Evolutionary conservation across 345 rosid genomes (phyloP), one percentile per base, ranked within the genome.

Genomic region (Aquilaria malaccensis): DNA sequence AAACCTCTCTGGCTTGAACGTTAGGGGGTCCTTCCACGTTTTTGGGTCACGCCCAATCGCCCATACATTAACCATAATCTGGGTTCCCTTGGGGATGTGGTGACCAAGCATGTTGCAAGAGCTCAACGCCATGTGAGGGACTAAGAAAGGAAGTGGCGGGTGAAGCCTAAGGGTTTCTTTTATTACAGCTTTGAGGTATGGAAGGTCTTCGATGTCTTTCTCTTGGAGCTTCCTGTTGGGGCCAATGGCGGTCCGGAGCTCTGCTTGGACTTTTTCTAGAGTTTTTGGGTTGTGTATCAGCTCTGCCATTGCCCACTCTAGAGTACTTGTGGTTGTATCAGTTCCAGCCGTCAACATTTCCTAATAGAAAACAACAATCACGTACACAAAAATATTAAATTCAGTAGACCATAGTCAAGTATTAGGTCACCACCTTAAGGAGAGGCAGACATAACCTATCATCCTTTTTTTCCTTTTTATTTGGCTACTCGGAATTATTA

Each of bases 291-390:
- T 79, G 58, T 59, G 82, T 12, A 88, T 70, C 13, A 91, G 94
- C 63, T 88, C 97, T 0, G 94, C 80, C 84, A 91, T 77, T 50
- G 97, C 91, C 97, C 97, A 91, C 67, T 88, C 96, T 55, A 91
- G 69, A 1, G 94, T 88, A 79, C 93, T 85, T 3, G 96, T 75
- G 41, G 97, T 84, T 32, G 97, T 91, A 66, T 91, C 97, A 2
- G 91, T 91, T 45, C 94, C 97, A 0, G 97, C 97, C 1, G 70
- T 72, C 62, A 91, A 91, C 94, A 91, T 82, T 58, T 91, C 96
- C 97, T 81, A 14, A 2, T 4, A 6, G 50, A 11, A 43, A 29
- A 64, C 3, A 55, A 22, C 22, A 22, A 22, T 22, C 22, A 22
- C 0, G 22, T 22, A 22, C 22, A 22, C 22, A 22, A 22, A 22